Evolutionary conservation across 2,329 filamentous ascomycete species (phyloP).

Genomic region (Fusarium penzigii): DNA sequence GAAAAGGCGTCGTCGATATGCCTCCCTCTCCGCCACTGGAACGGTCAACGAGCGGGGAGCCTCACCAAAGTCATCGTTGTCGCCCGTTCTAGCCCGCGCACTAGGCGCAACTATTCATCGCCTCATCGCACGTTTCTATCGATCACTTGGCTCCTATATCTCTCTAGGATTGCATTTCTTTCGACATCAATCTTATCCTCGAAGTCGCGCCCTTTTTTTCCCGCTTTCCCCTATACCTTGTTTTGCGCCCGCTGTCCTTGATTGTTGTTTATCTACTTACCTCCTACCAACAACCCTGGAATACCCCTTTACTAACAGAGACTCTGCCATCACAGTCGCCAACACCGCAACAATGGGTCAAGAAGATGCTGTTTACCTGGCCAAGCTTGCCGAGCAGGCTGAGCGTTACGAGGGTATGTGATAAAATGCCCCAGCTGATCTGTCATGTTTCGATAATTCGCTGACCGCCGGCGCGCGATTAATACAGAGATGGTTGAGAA

Average conservation of each 20-base stretch:
- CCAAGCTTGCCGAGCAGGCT: slow-evolving; percentile 99
- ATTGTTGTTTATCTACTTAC: slow-evolving; percentile 11
- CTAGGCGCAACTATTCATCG: slow-evolving; percentile 27
- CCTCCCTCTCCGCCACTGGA: slow-evolving; percentile 27
- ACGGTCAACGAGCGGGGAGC: slow-evolving; percentile 31
- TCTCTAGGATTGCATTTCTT: neutral
- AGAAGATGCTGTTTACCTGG: slow-evolving; percentile 99
- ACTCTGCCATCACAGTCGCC: slow-evolving; percentile 21
- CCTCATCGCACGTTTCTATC: slow-evolving; percentile 20
- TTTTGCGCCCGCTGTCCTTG: slow-evolving; percentile 22
- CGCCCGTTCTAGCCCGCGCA: slow-evolving; percentile 22
- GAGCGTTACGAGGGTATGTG: slow-evolving; percentile 98
- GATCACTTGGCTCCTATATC: slow-evolving; percentile 13
- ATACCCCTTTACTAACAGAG: slow-evolving; percentile 26
- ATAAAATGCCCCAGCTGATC: slow-evolving; percentile 5
- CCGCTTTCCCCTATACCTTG: slow-evolving; percentile 1
- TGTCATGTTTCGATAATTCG: slow-evolving; percentile 14
- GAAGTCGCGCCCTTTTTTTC: slow-evolving; percentile 15
- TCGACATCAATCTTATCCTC: neutral
- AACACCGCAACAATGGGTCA: slow-evolving; percentile 81
- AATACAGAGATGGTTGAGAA: slow-evolving; percentile 99
- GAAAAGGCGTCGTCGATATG: slow-evolving; percentile 17
- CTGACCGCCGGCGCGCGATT: slow-evolving; percentile 56
- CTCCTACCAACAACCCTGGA: slow-evolving; percentile 18
- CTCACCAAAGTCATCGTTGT: slow-evolving; percentile 29